Conservation (phyloP, 306 rosid genomes). For the Phaseolus lunatus region DNA sequence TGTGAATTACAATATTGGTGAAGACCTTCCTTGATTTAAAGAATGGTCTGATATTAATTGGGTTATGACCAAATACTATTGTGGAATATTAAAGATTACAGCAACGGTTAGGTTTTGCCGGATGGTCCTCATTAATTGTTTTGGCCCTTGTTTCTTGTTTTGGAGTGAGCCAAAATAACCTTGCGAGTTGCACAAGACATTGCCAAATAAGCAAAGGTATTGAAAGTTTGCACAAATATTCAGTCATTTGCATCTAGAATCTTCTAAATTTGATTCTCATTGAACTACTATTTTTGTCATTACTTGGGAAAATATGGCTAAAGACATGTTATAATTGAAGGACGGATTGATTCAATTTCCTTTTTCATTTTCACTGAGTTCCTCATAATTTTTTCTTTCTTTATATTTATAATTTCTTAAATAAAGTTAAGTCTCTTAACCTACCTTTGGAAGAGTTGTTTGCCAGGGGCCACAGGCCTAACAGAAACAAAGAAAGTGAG, state of each 20-base stretch:
- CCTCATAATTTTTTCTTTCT: not conserved
- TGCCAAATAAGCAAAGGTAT: not conserved
- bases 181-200: not conserved
- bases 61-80: slow-evolving; percentile 22
- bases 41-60: slow-evolving; percentile 14
- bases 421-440: not conserved
- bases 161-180: not conserved
- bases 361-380: not conserved
- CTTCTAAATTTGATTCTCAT: slow-evolving; percentile 29
- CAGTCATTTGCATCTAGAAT: slow-evolving; percentile 27
- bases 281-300: slow-evolving; percentile 18
- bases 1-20: slow-evolving; percentile 21
- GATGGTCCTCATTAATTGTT: slow-evolving; percentile 7
- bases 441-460: not conserved
- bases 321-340: not conserved
- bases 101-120: slow-evolving; percentile 4
- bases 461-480: not conserved
- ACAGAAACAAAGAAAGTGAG: not conserved
- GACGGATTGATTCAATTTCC: not conserved
- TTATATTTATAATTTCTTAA: not conserved
- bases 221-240: not conserved
- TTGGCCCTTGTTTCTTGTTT: not conserved
- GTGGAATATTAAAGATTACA: slow-evolving; percentile 30
- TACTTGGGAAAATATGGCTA: not conserved
- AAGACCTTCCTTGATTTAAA: not conserved